phyloP scores from a whole-genome alignment of 805 yeast species.

The Wickerhamomyces xylosicus region DNA sequence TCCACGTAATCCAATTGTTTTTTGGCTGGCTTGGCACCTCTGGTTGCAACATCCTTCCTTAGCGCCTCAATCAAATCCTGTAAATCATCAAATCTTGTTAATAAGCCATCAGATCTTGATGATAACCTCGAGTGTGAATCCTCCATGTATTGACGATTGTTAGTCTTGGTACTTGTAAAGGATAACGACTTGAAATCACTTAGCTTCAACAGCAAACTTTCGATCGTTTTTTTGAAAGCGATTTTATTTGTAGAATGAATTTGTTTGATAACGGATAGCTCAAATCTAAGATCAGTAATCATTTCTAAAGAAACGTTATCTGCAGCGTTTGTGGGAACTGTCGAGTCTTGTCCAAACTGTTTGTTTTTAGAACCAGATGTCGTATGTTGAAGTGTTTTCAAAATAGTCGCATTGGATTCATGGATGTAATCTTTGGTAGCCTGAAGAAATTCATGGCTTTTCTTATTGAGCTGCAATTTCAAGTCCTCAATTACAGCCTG shows the following conservation, averaged over 20 bases:
- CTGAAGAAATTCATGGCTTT: constrained; percentile 9
- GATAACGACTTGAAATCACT: constrained; percentile 41
- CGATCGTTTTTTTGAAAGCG: constrained; percentile 31
- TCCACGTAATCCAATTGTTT: constrained; percentile 59
- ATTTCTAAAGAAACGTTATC: too few species aligned
- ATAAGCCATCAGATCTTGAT: constrained; percentile 60
- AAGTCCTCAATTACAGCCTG: constrained; percentile 12
- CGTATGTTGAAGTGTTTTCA: constrained; percentile 10
- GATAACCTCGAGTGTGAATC: constrained; percentile 65
- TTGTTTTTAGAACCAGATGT: constrained; percentile 3
- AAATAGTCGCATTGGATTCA: constrained; percentile 11
- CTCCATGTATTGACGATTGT: constrained; percentile 54
- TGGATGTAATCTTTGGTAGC: constrained; percentile 17
- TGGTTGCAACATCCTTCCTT: constrained; percentile 81
- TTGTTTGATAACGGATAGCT: constrained; percentile 50
- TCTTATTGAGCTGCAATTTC: constrained; percentile 7
- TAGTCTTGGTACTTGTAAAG: constrained; percentile 25
- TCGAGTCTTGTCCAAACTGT: background rate
- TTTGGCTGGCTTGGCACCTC: constrained; percentile 76
- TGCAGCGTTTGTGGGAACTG: constrained; percentile 10
- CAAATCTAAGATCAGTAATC: constrained; percentile 39
- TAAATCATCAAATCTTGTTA: constrained; percentile 79
- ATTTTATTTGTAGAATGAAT: constrained; percentile 35
- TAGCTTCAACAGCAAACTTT: constrained; percentile 33
- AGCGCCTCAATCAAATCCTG: constrained; percentile 88